A percentile compares a stretch with the other conserved stretches of the same genome.
Evolutionary conservation across 805 yeast genomes (phyloP).

Genomic region (Wickerhamomyces chambardii): DNA sequence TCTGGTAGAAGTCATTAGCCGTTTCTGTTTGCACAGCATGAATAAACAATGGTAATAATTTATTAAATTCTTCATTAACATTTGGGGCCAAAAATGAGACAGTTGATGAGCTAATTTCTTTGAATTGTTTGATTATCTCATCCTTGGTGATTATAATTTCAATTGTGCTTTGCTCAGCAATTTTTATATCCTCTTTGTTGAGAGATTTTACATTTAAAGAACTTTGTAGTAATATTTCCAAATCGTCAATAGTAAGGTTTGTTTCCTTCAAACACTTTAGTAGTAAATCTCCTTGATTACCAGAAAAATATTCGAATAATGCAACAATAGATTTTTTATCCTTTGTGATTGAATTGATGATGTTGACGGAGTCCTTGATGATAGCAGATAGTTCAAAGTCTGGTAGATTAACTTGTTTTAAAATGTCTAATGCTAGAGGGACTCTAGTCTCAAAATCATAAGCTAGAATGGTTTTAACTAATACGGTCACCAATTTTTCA

Average conservation of each 20-base stretch:
- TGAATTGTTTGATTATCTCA: conserved; percentile 7
- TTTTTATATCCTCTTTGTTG: conserved; percentile 18
- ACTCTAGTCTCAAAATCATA: conserved; percentile 28
- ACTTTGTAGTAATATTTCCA: conserved; percentile 63
- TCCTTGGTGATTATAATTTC: conserved; percentile 4
- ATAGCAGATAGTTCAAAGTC: conserved; percentile 26
- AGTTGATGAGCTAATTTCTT: conserved; percentile 8
- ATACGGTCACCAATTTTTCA: conserved; percentile 33
- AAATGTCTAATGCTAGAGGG: conserved; percentile 23
- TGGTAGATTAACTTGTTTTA: conserved; percentile 24
- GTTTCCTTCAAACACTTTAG: conserved; percentile 25
- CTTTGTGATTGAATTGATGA: conserved; percentile 23
- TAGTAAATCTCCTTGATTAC: conserved; percentile 27
- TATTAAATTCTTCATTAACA: conserved; percentile 30
- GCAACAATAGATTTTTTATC: conserved; percentile 28
- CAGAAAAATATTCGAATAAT: conserved; percentile 30
- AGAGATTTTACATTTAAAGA: conserved; percentile 23
- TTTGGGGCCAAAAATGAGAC: conserved; percentile 27
- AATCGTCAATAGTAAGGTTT: conserved; percentile 28
- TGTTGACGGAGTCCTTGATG: conserved; percentile 27
- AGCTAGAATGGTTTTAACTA: conserved; percentile 33
- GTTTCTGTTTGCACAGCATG: conserved; percentile 27
- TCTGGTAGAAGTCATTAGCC: conserved; percentile 17
- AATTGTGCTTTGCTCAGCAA: conserved; percentile 11
- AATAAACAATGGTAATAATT: conserved; percentile 32